Conservation (phyloP, 257 asterid genomes). For the Solanum ossicruentum region DNA sequence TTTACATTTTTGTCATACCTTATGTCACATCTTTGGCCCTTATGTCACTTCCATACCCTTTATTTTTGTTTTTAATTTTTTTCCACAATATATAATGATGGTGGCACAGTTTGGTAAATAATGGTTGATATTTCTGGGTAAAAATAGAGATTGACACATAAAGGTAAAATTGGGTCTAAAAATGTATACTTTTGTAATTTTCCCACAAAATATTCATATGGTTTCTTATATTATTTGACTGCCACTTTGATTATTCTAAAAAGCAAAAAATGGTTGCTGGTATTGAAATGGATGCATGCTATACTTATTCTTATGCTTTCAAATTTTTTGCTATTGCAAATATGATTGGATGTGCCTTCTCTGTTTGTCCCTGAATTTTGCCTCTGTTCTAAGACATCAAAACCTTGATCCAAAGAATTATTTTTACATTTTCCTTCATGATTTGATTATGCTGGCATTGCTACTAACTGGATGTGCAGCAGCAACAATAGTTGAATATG, state of each 20-base stretch:
- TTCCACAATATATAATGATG: no score
- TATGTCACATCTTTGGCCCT: no score
- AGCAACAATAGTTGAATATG: slow-evolving; percentile 46
- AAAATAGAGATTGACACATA: no score
- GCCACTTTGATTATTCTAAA: slow-evolving; percentile 35
- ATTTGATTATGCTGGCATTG: slow-evolving; percentile 29
- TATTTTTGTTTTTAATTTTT: no score
- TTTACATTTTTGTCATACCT: no score
- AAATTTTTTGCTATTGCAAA: slow-evolving; percentile 52
- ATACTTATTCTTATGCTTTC: slow-evolving; percentile 45
- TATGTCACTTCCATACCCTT: no score
- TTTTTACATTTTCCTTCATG: slow-evolving; percentile 51
- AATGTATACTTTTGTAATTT: no score
- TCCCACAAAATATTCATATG: no score
- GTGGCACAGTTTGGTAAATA: no score
- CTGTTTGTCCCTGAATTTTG: slow-evolving; percentile 25
- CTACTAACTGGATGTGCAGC: slow-evolving; percentile 55
- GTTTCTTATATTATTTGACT: no score
- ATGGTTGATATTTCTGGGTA: no score
- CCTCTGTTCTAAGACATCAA: slow-evolving; percentile 14
- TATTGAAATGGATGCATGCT: slow-evolving; percentile 34
- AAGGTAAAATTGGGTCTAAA: no score
- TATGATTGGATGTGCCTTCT: slow-evolving; percentile 25
- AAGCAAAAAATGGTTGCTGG: slow-evolving; percentile 31
- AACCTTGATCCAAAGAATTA: slow-evolving; percentile 7